Evolutionary conservation across 345 rosid genomes (phyloP), one percentile per base, ranked within the genome.

Genomic region (Eucalyptus paniculata): DNA sequence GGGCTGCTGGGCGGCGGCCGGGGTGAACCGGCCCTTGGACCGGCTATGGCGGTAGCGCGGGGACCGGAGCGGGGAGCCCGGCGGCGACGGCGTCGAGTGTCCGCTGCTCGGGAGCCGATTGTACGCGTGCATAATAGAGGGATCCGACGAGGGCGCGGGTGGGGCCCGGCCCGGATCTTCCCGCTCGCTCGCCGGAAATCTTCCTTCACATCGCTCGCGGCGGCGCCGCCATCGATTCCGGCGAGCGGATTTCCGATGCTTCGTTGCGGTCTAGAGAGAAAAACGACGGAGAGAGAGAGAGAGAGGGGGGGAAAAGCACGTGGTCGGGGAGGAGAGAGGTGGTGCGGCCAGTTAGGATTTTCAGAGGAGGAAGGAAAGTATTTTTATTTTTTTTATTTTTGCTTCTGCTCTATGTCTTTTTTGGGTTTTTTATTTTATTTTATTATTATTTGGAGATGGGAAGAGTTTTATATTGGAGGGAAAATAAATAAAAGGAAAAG

Each of bases 21-120:
- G 86, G 87, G 96, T 95, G n/a, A 93, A 92, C 50, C 96, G 95
- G 69, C 95, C 94, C 90, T 96, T 97, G 32, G 95, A 93, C 62
- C 96, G 94, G 85, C 94, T 91, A 91, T 91, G 97, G 30, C 98
- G 98, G 93, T 93, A 95, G 30, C 98, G 94, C 23, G 99, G 99
- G 30, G 99, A 96, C 14, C 99, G 97, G 62, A 95, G 95, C 1
- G 99, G 99, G n/a, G 99, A 95, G 30, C 92, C 94, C n/a, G 98
- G 99, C 11, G 99, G 99, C 19, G 99, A 98, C 3, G 99, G 99
- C 42, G 99, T 94, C 21, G 93, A 91, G 95, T 96, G 98, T 93
- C 99, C 99, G 96, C 98, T 97, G 92, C 96, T 94, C 47, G 99
- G 97, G 89, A 95, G 89, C 91, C 99, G 92, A 87, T 87, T 96